Conservation (phyloP, 2,329 filamentous ascomycete species). For the Thielaviopsis ethacetica region DNA sequence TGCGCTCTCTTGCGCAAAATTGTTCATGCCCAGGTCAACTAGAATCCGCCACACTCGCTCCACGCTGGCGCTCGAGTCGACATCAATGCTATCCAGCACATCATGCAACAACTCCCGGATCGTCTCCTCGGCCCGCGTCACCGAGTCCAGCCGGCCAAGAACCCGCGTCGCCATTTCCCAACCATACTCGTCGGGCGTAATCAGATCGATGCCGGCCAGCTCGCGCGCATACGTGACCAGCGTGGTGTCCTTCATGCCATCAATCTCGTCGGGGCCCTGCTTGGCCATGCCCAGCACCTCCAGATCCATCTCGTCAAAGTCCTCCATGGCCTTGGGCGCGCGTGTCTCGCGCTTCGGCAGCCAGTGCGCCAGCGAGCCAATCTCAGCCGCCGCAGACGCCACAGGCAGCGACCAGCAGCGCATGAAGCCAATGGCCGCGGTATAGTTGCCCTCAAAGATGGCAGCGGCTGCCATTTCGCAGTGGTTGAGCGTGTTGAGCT, state of each 20-base stretch:
- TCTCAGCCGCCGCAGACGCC: conserved; percentile 62
- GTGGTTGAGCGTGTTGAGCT: conserved; percentile 57
- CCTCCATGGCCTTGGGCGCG: conserved; percentile 24
- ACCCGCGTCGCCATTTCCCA: conserved; percentile 84
- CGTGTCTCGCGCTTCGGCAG: conserved; percentile 48
- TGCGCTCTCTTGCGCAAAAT: conserved; percentile 65
- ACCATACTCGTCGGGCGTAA: conserved; percentile 43
- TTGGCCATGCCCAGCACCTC: conserved; percentile 59
- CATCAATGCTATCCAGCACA: conserved; percentile 42
- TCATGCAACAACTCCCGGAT: conserved; percentile 57
- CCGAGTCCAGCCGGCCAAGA: conserved; percentile 64
- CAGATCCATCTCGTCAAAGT: conserved; percentile 57
- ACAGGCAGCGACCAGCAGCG: conserved; percentile 68
- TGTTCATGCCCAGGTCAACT: conserved; percentile 59
- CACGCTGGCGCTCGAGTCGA: conserved; percentile 54
- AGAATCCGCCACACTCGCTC: conserved; percentile 71
- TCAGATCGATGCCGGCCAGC: conserved; percentile 38
- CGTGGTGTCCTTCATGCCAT: conserved; percentile 63
- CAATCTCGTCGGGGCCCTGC: conserved; percentile 39
- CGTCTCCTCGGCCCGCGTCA: conserved; percentile 51
- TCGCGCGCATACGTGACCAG: conserved; percentile 59
- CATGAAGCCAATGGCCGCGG: conserved; percentile 58
- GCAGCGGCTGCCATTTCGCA: conserved; percentile 72
- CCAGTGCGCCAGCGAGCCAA: conserved; percentile 75
- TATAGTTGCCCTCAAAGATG: conserved; percentile 66